phyloP scores from a whole-genome alignment of 305 asterid genomes.

The Solanum hybrid region DNA sequence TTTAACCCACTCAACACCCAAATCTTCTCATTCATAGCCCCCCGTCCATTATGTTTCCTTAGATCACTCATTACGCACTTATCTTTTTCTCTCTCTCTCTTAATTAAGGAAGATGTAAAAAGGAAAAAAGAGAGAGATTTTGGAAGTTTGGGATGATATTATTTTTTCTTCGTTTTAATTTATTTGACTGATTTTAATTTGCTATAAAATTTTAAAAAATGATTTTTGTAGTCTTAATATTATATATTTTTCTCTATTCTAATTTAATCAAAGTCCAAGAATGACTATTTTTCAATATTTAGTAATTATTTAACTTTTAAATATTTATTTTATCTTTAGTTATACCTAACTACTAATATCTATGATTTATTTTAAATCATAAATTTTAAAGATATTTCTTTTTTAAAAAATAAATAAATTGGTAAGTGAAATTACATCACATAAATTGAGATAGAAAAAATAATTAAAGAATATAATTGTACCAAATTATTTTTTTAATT shows the following conservation, averaged over 20 bases:
- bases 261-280: background rate
- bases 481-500: too few relatives aligned
- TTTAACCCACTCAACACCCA: background rate
- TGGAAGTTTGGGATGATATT: background rate
- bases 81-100: background rate
- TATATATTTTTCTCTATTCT: background rate
- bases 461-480: too few relatives aligned
- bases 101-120: background rate
- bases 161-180: background rate
- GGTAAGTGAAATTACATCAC: too few relatives aligned
- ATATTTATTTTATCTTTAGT: too few relatives aligned
- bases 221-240: too few relatives aligned
- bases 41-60: background rate
- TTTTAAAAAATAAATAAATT: too few relatives aligned
- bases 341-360: too few relatives aligned
- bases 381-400: too few relatives aligned
- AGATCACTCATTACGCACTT: constrained; percentile 2
- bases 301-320: too few relatives aligned
- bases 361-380: too few relatives aligned
- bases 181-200: background rate
- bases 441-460: too few relatives aligned
- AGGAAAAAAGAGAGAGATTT: background rate
- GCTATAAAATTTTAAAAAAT: background rate
- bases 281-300: too few relatives aligned
- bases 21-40: background rate